Base-by-base conservation (phyloP, 2,329 filamentous ascomycete genomes). In the Waltergamsia citrina region DNA sequence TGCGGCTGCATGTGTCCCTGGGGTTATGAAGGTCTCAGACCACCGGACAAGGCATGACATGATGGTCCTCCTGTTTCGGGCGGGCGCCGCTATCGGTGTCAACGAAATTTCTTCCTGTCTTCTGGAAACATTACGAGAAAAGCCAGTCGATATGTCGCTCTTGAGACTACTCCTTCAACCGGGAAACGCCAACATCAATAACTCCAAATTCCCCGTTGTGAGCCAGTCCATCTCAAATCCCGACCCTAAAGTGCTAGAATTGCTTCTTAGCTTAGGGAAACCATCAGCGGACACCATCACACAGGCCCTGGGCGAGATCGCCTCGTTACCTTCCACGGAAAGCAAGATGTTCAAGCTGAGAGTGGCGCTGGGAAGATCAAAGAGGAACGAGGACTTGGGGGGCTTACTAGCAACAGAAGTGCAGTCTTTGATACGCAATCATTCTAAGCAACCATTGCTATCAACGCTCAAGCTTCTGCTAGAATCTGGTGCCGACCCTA, bases 171-270 rank as follows among this genome's bases (percentile, higher is more conserved):
- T 78, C 3, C 48, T 77, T 3, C 59, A 68, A 18, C 56, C 65
- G 18, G 71, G 71, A 0, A 59, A 60, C 16, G 70, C 67, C 3
- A 68, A 77, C 37, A 51, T 74, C 35, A 76, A 77, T 38, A 51
- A 58, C 8, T 51, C 65, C 3, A 52, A 58, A 1, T 69, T 68
- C 8, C 50, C 54, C 3, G 59, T 64, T 11, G 49, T 72, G 10
- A 53, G 44, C 37, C 49, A 52, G 56, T 59, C 67, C 2, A 51
- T 60, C 2, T 43, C 48, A 7, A 59, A 66, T 18, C 52, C 62
- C 0, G 67, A 76, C 27, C 60, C 61, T 0, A 56, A 65, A 14
- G 52, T 76, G 3, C 49, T 74, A 2, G 64, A 67, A 4, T 46
- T 67, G 17, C 43, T 74, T 3, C 51, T 73, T 4, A 56, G 55